A percentile compares a stretch with the other conserved stretches of the same genome.
Conservation (phyloP, 306 rosid species). For the Gynostemma pentaphyllum region DNA sequence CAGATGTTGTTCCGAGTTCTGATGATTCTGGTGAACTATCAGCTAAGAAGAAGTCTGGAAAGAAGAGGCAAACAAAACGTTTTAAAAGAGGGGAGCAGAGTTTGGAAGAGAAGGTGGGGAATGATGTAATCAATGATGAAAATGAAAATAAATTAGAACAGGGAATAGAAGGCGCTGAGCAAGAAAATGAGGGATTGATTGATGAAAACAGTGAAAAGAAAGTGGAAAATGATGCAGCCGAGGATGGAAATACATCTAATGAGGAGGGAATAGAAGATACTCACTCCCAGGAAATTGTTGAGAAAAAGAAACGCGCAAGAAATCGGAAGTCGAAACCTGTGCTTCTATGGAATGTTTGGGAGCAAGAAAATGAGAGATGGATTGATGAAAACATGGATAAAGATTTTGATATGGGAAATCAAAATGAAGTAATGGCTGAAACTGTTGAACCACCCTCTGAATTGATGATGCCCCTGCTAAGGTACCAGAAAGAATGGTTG, state of each 20-base stretch:
- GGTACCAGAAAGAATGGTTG: conserved; percentile 92
- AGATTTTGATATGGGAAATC: conserved; percentile 33
- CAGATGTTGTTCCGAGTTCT: conserved; percentile 1
- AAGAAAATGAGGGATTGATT: not conserved
- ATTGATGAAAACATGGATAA: conserved; percentile 35
- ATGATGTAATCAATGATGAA: not conserved
- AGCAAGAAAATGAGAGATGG: conserved; percentile 51
- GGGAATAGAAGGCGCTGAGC: not conserved
- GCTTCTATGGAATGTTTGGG: conserved; percentile 60
- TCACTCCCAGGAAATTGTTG: not conserved
- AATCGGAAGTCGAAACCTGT: conserved; percentile 13
- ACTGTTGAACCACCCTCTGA: conserved; percentile 58
- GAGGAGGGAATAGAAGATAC: not conserved
- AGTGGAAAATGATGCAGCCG: not conserved
- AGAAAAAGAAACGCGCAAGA: conserved; percentile 13
- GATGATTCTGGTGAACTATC: not conserved
- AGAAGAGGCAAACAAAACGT: not conserved
- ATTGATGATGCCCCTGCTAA: conserved; percentile 54
- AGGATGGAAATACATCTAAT: not conserved
- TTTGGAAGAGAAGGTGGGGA: not conserved
- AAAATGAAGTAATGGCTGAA: conserved; percentile 43
- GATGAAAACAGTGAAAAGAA: conserved; percentile 2
- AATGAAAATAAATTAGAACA: no score
- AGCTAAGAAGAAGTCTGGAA: not conserved
- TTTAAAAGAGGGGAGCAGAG: not conserved